phyloP scores from a whole-genome alignment of 2,329 filamentous ascomycete genomes.

The Helotiales sp. region DNA sequence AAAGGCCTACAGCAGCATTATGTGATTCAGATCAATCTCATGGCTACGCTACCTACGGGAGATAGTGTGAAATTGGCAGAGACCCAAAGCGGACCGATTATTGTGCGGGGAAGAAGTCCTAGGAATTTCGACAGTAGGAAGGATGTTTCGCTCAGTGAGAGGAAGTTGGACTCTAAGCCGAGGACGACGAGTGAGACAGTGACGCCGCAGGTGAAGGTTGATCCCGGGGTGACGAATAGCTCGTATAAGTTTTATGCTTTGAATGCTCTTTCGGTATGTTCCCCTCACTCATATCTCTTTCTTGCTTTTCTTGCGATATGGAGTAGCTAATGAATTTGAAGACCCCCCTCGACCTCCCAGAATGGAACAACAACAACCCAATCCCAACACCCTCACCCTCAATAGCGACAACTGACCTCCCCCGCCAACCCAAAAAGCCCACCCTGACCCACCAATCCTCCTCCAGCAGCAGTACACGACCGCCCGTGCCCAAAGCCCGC shows the following conservation, averaged over 20 bases:
- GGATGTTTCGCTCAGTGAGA: slow-evolving; percentile 69
- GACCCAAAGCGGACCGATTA: slow-evolving; percentile 89
- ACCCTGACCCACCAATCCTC: slow-evolving; percentile 24
- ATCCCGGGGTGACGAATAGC: slow-evolving; percentile 34
- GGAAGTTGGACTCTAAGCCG: slow-evolving; percentile 39
- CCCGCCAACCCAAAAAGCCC: slow-evolving; percentile 33
- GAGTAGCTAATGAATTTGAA: slow-evolving; percentile 14
- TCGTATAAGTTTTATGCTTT: slow-evolving; percentile 39
- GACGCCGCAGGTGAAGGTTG: slow-evolving; percentile 36
- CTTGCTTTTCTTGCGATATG: neutral
- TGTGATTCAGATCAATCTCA: slow-evolving; percentile 81
- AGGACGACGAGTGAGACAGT: slow-evolving; percentile 36
- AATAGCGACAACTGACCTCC: slow-evolving; percentile 20
- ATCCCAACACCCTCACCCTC: slow-evolving; percentile 17
- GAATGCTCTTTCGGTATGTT: slow-evolving; percentile 38
- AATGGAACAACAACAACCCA: slow-evolving; percentile 33
- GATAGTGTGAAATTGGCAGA: slow-evolving; percentile 80
- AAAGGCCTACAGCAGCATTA: slow-evolving; percentile 97
- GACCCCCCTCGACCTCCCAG: slow-evolving; percentile 39
- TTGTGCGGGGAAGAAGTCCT: slow-evolving; percentile 89
- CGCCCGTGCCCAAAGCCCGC: slow-evolving; percentile 39
- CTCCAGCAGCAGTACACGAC: slow-evolving; percentile 23
- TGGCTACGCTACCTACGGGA: slow-evolving; percentile 70
- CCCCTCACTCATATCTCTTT: neutral
- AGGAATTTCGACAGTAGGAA: slow-evolving; percentile 93